phyloP scores from a whole-genome alignment of 805 yeast genomes.

The Kuraishia cidri region DNA sequence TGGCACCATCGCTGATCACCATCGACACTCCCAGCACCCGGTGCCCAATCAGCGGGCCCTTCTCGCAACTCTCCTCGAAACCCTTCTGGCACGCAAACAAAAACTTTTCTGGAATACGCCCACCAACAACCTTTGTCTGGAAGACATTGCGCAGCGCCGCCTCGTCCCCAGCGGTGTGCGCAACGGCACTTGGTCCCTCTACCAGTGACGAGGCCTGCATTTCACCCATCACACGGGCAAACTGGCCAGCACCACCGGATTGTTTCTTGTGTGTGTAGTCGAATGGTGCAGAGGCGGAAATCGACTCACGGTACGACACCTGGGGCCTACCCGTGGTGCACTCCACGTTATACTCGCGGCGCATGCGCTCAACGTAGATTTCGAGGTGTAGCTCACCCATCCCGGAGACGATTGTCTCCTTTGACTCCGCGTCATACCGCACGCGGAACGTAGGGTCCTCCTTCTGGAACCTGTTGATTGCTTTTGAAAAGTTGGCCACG shows the following conservation, averaged over 20 bases:
- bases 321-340: conserved; percentile 96
- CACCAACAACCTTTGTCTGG: conserved; percentile 88
- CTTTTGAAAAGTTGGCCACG: conserved; percentile 86
- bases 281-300: conserved; percentile 61
- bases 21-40: conserved; percentile 86
- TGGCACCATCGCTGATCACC: conserved; percentile 95
- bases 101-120: conserved; percentile 93
- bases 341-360: conserved; percentile 92
- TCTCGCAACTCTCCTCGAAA: conserved; percentile 87
- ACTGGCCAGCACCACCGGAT: conserved; percentile 99
- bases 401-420: conserved; percentile 92
- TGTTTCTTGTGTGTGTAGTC: conserved; percentile 97
- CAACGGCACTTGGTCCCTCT: conserved; percentile 28
- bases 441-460: conserved; percentile 99
- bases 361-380: conserved; percentile 96
- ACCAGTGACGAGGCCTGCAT: conserved; percentile 35
- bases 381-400: conserved; percentile 98
- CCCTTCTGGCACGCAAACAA: conserved; percentile 92
- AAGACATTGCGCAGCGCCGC: conserved; percentile 50
- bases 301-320: conserved; percentile 95
- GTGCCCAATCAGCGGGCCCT: conserved; percentile 96
- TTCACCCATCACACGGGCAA: conserved; percentile 89
- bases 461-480: conserved; percentile 94
- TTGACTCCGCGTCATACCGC: conserved; percentile 79
- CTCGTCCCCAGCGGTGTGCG: conserved; percentile 7